These are phyloP conservation scores for Lasiodiplodia gonubiensis DNA, from an alignment of 2,329 filamentous ascomycete genomes.

Conservation along the genomic window DNA sequence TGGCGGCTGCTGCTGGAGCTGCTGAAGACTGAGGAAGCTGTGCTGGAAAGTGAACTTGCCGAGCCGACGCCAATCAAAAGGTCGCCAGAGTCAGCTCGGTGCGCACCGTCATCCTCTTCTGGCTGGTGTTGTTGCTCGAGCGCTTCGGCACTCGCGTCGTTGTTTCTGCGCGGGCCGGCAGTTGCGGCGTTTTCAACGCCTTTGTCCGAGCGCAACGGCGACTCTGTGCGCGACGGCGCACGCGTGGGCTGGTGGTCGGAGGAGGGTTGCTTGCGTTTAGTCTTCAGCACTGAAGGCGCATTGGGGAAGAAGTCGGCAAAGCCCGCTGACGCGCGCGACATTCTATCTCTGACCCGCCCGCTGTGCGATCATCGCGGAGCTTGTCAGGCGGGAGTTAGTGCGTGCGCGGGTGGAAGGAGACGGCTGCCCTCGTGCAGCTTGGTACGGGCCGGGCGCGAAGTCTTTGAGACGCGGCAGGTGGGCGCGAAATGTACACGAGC, in stretches of 20 bases:
- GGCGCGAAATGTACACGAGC: conserved; percentile 34
- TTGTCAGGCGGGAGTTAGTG: conserved; percentile 7
- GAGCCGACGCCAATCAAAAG: conserved; percentile 74
- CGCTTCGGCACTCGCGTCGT: conserved; percentile 32
- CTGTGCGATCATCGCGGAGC: conserved; percentile 38
- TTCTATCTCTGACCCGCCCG: conserved; percentile 43
- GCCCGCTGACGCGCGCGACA: conserved; percentile 80
- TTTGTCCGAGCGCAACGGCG: conserved; percentile 30
- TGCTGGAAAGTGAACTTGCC: conserved; percentile 73
- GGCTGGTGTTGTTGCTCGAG: conserved; percentile 27
- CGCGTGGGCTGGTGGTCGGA: conserved; percentile 31
- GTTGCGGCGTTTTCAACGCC: conserved; percentile 29
- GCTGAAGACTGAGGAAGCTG: conserved; percentile 74
- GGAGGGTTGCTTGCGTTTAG: conserved; percentile 47
- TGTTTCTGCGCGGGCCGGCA: conserved; percentile 29
- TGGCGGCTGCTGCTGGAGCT: conserved; percentile 53
- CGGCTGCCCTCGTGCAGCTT: conserved; percentile 23
- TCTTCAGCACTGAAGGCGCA: conserved; percentile 68
- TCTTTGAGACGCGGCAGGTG: conserved; percentile 31
- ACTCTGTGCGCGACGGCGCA: conserved; percentile 20
- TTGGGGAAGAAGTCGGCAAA: conserved; percentile 88
- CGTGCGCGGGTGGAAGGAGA: conserved; percentile 12
- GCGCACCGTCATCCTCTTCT: conserved; percentile 59
- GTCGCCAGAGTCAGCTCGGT: conserved; percentile 65
- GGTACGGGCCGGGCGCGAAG: conserved; percentile 26